phyloP scores from a whole-genome alignment of 306 rosid genomes.

The Malus asiatica region DNA sequence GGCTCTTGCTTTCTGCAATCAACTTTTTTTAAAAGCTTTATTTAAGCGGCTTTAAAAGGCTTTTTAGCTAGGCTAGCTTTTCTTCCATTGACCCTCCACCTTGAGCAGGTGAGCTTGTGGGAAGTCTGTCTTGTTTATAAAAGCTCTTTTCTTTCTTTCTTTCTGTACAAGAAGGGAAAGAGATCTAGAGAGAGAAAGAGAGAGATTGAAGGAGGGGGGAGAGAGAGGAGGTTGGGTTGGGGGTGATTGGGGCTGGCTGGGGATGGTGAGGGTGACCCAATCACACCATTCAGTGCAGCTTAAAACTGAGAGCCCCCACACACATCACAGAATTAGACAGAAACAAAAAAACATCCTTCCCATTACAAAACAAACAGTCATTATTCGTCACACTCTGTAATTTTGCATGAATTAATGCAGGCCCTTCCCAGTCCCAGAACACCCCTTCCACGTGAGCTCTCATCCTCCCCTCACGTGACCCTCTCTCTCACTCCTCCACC shows the following conservation, averaged over 20 bases:
- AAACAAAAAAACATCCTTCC: constrained; percentile 52
- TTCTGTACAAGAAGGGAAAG: not conserved
- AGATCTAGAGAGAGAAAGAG: not conserved
- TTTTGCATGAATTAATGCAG: constrained; percentile 48
- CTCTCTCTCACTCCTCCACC: not conserved
- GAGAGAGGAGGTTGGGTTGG: constrained; percentile 6
- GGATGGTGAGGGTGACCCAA: constrained; percentile 19
- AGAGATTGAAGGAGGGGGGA: not conserved
- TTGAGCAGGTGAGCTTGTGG: constrained; percentile 47
- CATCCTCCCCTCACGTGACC: constrained; percentile 34
- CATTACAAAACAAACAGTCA: constrained; percentile 44
- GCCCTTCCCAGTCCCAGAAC: not conserved
- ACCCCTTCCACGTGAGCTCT: constrained; percentile 32
- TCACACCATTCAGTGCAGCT: constrained; percentile 13
- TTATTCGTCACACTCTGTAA: constrained; percentile 41
- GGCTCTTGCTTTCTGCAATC: constrained; percentile 60
- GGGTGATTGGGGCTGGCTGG: not conserved
- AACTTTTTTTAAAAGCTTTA: constrained; percentile 36
- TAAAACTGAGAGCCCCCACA: constrained; percentile 28
- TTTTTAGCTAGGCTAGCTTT: constrained; percentile 26
- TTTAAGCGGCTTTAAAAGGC: constrained; percentile 34
- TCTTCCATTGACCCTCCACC: constrained; percentile 63
- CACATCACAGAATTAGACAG: constrained; percentile 33
- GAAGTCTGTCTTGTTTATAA: constrained; percentile 44
- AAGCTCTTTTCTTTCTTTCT: not conserved